phyloP scores from a whole-genome alignment of 306 rosid species.

The Rosa lucieae region DNA sequence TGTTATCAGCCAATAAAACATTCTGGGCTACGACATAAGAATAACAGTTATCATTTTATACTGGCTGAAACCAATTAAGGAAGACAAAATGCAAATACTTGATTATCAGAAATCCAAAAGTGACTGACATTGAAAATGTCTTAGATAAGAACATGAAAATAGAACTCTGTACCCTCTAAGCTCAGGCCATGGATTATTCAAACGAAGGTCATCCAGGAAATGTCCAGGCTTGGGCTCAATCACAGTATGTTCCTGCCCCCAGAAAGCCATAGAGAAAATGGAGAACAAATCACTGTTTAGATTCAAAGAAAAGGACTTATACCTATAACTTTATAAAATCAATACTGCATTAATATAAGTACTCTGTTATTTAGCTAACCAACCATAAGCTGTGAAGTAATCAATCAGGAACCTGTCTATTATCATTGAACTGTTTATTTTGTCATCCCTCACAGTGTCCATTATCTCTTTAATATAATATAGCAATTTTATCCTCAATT shows the following conservation, averaged over 20 bases:
- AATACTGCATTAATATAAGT: constrained; percentile 1
- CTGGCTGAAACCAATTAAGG: constrained; percentile 11
- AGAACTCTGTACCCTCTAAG: constrained; percentile 60
- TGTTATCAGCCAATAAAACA: constrained; percentile 18
- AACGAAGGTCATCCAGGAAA: constrained; percentile 94
- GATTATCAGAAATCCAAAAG: constrained; percentile 6
- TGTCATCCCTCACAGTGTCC: not conserved
- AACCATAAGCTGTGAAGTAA: constrained; percentile 17
- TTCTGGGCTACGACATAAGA: constrained; percentile 10
- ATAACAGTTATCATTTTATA: not conserved
- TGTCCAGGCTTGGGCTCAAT: constrained; percentile 97
- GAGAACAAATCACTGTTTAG: constrained; percentile 17
- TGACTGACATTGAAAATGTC: not conserved
- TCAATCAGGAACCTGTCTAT: constrained; percentile 6
- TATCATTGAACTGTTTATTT: constrained; percentile 5
- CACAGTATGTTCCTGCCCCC: constrained; percentile 83
- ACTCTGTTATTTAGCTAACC: not conserved
- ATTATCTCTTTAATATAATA: not conserved
- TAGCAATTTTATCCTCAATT: not conserved
- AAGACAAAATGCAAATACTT: constrained; percentile 7
- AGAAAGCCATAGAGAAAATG: constrained; percentile 28
- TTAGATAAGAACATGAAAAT: constrained; percentile 16
- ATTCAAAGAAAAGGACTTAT: constrained; percentile 20
- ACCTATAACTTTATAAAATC: constrained; percentile 15
- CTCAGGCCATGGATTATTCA: constrained; percentile 98